A percentile compares a stretch with the other conserved stretches of the same genome.
Evolutionary conservation across 495 filamentous ascomycete species (phyloP).

Genomic region (Lepraria neglecta): DNA sequence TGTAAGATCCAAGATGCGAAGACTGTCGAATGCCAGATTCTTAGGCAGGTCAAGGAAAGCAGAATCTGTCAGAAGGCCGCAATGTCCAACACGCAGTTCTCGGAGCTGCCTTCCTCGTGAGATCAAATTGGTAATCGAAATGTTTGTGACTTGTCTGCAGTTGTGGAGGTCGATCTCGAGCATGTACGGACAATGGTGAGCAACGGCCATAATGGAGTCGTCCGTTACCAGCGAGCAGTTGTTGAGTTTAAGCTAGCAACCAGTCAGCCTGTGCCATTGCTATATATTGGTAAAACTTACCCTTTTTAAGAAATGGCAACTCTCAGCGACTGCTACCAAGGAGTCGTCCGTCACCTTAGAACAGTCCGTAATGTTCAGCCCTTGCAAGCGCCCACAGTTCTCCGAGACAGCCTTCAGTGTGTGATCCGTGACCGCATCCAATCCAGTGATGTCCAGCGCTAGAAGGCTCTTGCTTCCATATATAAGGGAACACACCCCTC

Average conservation of each 20-base stretch:
- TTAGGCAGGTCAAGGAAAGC: constrained; percentile 80
- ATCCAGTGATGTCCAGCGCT: constrained; percentile 82
- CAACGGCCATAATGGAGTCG: constrained; percentile 73
- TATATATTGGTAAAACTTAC: constrained; percentile 45
- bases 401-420: constrained; percentile 74
- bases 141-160: constrained; percentile 72
- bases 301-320: constrained; percentile 79
- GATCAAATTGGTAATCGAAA: constrained; percentile 71
- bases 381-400: constrained; percentile 79
- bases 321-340: constrained; percentile 72
- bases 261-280: constrained; percentile 27
- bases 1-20: constrained; percentile 91
- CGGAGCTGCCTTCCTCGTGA: constrained; percentile 70
- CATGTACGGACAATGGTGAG: constrained; percentile 79
- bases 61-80: constrained; percentile 69
- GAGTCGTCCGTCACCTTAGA: constrained; percentile 77
- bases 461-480: constrained; percentile 73
- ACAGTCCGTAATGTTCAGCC: constrained; percentile 88
- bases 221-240: constrained; percentile 75
- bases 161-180: constrained; percentile 93
- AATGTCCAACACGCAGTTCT: constrained; percentile 81
- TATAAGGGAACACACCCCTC: constrained; percentile 72
- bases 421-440: constrained; percentile 71
- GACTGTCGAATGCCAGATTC: constrained; percentile 65
- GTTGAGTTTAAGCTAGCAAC: constrained; percentile 81